Conservation (phyloP, 805 yeast species). For the Lipomyces oligophaga region DNA sequence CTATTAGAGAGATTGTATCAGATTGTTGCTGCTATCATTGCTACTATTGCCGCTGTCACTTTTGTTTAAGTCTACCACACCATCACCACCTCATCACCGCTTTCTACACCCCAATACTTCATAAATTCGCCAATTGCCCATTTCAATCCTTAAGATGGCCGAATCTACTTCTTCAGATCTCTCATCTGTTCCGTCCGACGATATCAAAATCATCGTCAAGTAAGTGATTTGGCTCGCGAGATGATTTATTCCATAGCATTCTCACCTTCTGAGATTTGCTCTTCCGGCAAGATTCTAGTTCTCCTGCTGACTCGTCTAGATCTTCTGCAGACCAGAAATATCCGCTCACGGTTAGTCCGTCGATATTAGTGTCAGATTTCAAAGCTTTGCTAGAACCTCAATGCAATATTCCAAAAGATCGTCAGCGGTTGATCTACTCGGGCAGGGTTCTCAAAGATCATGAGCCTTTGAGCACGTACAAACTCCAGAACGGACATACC, state of each 20-base stretch:
- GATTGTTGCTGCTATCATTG: too few species aligned
- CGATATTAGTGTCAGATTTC: slow-evolving; percentile 60
- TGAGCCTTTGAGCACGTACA: slow-evolving; percentile 70
- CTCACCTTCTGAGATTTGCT: background rate
- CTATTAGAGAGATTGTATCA: too few species aligned
- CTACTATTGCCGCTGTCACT: too few species aligned
- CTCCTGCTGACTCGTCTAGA: slow-evolving; percentile 8
- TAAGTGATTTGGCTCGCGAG: slow-evolving; percentile 6
- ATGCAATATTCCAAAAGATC: slow-evolving; percentile 65
- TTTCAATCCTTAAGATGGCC: slow-evolving; percentile 1
- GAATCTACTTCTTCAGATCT: slow-evolving; percentile 4
- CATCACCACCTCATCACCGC: too few species aligned
- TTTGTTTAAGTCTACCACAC: too few species aligned
- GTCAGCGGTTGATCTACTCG: slow-evolving; percentile 86
- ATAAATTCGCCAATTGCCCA: too few species aligned
- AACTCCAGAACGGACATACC: slow-evolving; percentile 80
- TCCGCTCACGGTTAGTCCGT: slow-evolving; percentile 53
- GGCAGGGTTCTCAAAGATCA: slow-evolving; percentile 89
- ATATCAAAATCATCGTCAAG: slow-evolving; percentile 25
- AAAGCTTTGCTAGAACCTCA: slow-evolving; percentile 60
- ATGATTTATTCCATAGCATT: background rate
- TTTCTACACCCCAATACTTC: too few species aligned
- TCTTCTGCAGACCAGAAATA: slow-evolving; percentile 59
- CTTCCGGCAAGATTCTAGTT: too few species aligned
- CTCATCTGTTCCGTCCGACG: slow-evolving; percentile 15